Percentiles rank a stretch among this genome's conserved stretches.
Evolutionary conservation across 306 rosid species (phyloP).

Genomic region (Carpinus viminea): DNA sequence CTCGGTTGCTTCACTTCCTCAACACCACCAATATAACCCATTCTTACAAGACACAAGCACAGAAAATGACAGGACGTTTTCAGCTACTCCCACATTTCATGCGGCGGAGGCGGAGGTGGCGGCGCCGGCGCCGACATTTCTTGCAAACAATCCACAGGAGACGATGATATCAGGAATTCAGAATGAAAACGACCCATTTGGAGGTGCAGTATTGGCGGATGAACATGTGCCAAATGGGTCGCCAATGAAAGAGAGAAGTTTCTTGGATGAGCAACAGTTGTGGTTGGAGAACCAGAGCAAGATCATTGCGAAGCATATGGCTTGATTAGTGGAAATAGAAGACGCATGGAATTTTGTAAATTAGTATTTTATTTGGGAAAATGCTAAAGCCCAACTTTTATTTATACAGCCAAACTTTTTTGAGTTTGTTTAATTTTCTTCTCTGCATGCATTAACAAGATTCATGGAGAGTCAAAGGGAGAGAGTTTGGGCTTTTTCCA

Average conservation of each 20-base stretch:
- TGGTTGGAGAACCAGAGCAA: conserved; percentile 82
- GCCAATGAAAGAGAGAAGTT: conserved; percentile 35
- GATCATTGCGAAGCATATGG: conserved; percentile 62
- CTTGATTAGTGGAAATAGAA: conserved; percentile 13
- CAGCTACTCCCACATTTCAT: conserved; percentile 20
- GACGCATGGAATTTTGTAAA: conserved; percentile 10
- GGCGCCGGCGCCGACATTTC: background rate
- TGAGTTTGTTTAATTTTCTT: background rate
- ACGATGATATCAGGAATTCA: background rate
- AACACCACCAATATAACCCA: conserved; percentile 56
- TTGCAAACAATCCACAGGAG: background rate
- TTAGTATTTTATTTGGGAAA: background rate
- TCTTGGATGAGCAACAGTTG: conserved; percentile 46
- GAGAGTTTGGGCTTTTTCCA: too few relatives aligned
- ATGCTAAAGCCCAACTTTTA: too few relatives aligned
- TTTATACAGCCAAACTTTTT: background rate
- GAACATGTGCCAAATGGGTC: conserved; percentile 24
- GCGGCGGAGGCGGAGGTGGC: too few relatives aligned
- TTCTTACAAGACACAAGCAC: conserved; percentile 47
- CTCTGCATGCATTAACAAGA: background rate
- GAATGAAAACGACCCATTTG: conserved; percentile 54
- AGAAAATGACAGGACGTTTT: conserved; percentile 17
- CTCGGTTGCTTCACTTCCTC: conserved; percentile 21
- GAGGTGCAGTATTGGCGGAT: background rate
- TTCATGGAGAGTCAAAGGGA: too few relatives aligned